Evolutionary conservation across 23 red algal species (phyloP).

Genomic region (Pyropia haitanensis): DNA sequence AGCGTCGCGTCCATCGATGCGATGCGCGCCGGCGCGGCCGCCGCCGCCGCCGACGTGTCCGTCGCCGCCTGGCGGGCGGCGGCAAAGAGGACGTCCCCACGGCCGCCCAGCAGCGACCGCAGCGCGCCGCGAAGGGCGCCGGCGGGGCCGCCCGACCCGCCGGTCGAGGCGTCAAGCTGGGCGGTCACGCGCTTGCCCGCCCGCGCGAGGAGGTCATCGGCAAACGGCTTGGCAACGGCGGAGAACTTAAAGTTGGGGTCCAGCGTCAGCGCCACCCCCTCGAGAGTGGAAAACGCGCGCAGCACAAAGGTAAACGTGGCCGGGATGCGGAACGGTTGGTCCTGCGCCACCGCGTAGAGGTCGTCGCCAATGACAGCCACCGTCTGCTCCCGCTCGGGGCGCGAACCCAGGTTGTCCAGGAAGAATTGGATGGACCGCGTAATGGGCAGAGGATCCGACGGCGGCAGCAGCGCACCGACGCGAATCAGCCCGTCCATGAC

Average conservation of each 20-base stretch:
- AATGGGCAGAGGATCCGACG: slow-evolving; percentile 51
- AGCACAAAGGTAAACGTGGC: slow-evolving; percentile 74
- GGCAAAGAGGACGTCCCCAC: slow-evolving; percentile 18
- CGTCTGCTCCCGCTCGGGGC: slow-evolving; percentile 69
- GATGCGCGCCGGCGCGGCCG: slow-evolving; percentile 33
- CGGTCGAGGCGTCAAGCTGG: slow-evolving; percentile 1
- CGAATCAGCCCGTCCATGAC: slow-evolving; percentile 68
- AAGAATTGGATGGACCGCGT: slow-evolving; percentile 72
- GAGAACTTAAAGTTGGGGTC: slow-evolving; percentile 64
- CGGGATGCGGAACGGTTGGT: slow-evolving; percentile 75
- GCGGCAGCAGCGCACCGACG: slow-evolving; percentile 44
- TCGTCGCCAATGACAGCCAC: slow-evolving; percentile 85
- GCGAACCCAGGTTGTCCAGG: slow-evolving; percentile 50
- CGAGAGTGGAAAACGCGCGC: slow-evolving; percentile 68
- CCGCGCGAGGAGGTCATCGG: slow-evolving; percentile 37
- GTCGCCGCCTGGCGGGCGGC: slow-evolving; percentile 17
- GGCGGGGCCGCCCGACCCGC: slow-evolving; percentile 9
- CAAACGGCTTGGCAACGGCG: slow-evolving; percentile 65
- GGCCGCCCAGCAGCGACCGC: slow-evolving; percentile 13
- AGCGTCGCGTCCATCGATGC: slow-evolving; percentile 64
- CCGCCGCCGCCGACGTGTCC: slow-evolving; percentile 20
- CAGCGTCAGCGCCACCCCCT: slow-evolving; percentile 47
- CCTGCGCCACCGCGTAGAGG: slow-evolving; percentile 66
- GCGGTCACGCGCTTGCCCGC: slow-evolving; percentile 16
- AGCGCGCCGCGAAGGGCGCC: slow-evolving; percentile 18